Evolutionary conservation across 2,329 filamentous ascomycete genomes (phyloP).

Genomic region (Talaromyces rugulosus): DNA sequence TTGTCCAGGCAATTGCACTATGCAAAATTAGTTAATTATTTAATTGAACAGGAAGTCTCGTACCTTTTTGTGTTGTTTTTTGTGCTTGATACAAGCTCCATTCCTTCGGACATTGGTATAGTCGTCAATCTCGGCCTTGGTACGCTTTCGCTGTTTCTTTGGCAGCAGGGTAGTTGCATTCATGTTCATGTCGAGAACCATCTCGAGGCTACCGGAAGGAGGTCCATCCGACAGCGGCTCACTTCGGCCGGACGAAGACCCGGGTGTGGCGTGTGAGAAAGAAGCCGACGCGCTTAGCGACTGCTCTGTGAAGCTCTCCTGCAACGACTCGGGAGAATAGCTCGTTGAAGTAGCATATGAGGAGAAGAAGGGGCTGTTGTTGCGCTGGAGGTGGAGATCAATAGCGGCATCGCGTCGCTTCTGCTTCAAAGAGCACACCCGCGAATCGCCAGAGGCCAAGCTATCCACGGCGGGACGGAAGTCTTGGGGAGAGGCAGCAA

Average conservation of each 20-base stretch:
- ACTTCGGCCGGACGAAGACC: constrained; percentile 10
- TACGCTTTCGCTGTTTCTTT: constrained; percentile 39
- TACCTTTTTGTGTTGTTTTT: constrained; percentile 41
- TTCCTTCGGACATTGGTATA: constrained; percentile 41
- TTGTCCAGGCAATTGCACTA: constrained; percentile 41
- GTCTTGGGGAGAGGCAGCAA: constrained; percentile 4
- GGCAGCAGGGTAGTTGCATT: constrained; percentile 39
- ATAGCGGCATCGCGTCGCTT: constrained; percentile 41
- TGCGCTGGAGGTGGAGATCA: constrained; percentile 36
- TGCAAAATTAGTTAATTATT: constrained; percentile 12
- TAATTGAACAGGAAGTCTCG: constrained; percentile 11
- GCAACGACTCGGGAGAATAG: constrained; percentile 21
- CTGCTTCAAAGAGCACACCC: constrained; percentile 33
- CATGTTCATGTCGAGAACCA: constrained; percentile 42
- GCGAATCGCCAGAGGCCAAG: constrained; percentile 30
- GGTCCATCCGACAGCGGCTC: constrained; percentile 12
- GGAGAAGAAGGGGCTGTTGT: constrained; percentile 25
- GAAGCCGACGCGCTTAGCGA: constrained; percentile 1
- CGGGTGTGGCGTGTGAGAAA: constrained; percentile 15
- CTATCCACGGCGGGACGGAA: constrained; percentile 17
- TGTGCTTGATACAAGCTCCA: constrained; percentile 41
- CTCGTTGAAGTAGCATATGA: constrained; percentile 25
- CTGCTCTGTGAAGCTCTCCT: constrained; percentile 13
- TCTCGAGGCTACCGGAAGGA: constrained; percentile 26
- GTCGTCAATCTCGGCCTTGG: constrained; percentile 38